Conservation (phyloP, 768 basidiomycete species). For the Auricularia auricula-judae region DNA sequence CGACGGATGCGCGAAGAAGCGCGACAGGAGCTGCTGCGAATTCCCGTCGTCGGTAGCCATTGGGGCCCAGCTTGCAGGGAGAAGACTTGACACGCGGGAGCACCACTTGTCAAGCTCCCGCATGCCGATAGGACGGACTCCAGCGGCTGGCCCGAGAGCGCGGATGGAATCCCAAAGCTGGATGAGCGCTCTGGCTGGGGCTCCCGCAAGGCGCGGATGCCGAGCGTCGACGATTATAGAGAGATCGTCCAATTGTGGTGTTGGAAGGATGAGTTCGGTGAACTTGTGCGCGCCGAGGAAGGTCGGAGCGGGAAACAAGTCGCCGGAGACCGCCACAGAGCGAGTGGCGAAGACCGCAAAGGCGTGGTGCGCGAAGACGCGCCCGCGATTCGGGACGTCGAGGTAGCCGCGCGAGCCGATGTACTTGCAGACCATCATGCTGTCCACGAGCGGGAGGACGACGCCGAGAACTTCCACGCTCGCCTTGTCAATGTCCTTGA, state of each 20-base stretch:
- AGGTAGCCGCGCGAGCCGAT: slow-evolving; percentile 62
- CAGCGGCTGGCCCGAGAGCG: slow-evolving; percentile 35
- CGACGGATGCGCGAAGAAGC: slow-evolving; percentile 55
- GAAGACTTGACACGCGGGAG: slow-evolving; percentile 49
- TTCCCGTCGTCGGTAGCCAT: slow-evolving; percentile 28
- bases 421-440: slow-evolving; percentile 56
- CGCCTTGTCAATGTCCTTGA: slow-evolving; percentile 87
- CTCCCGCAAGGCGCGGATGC: slow-evolving; percentile 51
- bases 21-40: slow-evolving; percentile 22
- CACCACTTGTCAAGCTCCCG: slow-evolving; percentile 81
- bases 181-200: slow-evolving; percentile 41
- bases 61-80: slow-evolving; percentile 29
- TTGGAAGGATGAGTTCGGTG: slow-evolving; percentile 49
- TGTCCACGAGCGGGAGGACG: slow-evolving; percentile 72
- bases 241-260: slow-evolving; percentile 60
- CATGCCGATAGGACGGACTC: slow-evolving; percentile 50
- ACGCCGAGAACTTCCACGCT: slow-evolving; percentile 83
- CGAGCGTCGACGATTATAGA: slow-evolving; percentile 52
- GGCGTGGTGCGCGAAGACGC: slow-evolving; percentile 60
- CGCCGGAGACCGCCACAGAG: slow-evolving; percentile 41
- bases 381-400: slow-evolving; percentile 63
- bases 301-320: slow-evolving; percentile 39
- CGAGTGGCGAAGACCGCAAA: slow-evolving; percentile 89
- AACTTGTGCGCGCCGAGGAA: slow-evolving; percentile 88
- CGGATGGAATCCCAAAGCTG: slow-evolving; percentile 58